Percentiles rank a stretch among this genome's conserved stretches.
Evolutionary conservation across 805 yeast species (phyloP).

Genomic region (Cyberlindnera nakhonratchasimensis): DNA sequence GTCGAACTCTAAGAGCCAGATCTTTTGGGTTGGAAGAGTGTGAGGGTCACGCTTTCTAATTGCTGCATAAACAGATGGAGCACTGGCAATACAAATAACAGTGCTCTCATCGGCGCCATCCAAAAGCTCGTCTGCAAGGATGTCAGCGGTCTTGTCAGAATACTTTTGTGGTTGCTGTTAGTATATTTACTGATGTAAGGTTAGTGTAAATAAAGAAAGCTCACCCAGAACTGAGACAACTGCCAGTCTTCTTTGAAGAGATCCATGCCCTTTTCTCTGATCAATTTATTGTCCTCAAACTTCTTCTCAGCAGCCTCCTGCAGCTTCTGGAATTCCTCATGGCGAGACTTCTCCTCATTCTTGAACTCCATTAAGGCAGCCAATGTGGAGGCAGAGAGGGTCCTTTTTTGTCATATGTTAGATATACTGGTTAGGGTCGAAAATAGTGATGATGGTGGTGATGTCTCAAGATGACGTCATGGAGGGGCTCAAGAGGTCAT

Average conservation of each 20-base stretch:
- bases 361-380: conserved; percentile 59
- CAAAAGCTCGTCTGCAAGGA: conserved; percentile 64
- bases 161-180: conserved; percentile 33
- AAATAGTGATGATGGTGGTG: not conserved
- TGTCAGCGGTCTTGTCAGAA: conserved; percentile 65
- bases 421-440: not conserved
- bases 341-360: conserved; percentile 53
- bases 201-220: not conserved
- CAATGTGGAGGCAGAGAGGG: conserved; percentile 45
- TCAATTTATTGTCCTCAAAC: conserved; percentile 27
- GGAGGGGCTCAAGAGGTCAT: too few species aligned
- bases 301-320: conserved; percentile 58
- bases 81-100: conserved; percentile 73
- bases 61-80: conserved; percentile 91
- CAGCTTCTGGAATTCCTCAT: conserved; percentile 62
- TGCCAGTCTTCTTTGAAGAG: conserved; percentile 92
- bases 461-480: too few species aligned
- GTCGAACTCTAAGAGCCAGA: conserved; percentile 78
- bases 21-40: conserved; percentile 60
- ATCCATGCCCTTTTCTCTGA: conserved; percentile 52
- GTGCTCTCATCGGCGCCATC: conserved; percentile 75
- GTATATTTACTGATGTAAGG: not conserved
- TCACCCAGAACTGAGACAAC: conserved; percentile 76
- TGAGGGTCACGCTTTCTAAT: conserved; percentile 50
- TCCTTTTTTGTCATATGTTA: conserved; percentile 6